Evolutionary conservation across 768 basidiomycete genomes (phyloP).

Genomic region (Cubamyces lactineus): DNA sequence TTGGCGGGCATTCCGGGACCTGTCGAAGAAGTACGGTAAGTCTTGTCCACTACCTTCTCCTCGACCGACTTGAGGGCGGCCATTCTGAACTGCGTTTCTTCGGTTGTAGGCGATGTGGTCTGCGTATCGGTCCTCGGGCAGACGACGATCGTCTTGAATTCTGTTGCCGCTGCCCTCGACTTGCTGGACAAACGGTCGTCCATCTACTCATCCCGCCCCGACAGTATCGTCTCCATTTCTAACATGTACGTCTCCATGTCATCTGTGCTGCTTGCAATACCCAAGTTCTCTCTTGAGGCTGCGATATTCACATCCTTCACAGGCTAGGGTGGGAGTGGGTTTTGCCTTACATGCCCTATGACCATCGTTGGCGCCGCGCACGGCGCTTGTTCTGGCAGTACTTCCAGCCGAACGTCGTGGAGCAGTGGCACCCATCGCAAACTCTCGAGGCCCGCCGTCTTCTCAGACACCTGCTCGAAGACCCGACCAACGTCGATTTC

Average conservation of each 20-base stretch:
- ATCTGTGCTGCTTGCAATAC: too few species aligned
- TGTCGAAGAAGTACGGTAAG: slow-evolving; percentile 23
- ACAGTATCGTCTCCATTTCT: not conserved
- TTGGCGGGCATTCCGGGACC: not conserved
- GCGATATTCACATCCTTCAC: too few species aligned
- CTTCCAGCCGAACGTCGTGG: not conserved
- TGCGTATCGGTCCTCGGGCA: slow-evolving; percentile 18
- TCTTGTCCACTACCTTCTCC: not conserved
- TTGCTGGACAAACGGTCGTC: slow-evolving; percentile 32
- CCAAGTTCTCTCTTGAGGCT: too few species aligned
- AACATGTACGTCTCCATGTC: not conserved
- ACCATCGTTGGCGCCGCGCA: not conserved
- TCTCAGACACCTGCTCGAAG: not conserved
- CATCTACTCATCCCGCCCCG: slow-evolving; percentile 26
- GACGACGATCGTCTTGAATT: slow-evolving; percentile 26
- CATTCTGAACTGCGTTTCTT: slow-evolving; percentile 17
- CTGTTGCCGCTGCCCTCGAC: slow-evolving; percentile 21
- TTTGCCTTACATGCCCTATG: slow-evolving; percentile 7
- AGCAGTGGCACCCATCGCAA: not conserved
- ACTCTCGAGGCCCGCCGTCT: not conserved
- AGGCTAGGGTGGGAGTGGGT: slow-evolving; percentile 10
- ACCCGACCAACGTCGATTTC: not conserved
- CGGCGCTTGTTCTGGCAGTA: slow-evolving; percentile 7
- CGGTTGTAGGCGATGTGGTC: too few species aligned
- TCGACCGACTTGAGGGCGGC: not conserved